These are phyloP conservation scores for Biscogniauxia sp. DNA, from an alignment of 2,329 filamentous ascomycete species.

Conservation along the genomic window DNA sequence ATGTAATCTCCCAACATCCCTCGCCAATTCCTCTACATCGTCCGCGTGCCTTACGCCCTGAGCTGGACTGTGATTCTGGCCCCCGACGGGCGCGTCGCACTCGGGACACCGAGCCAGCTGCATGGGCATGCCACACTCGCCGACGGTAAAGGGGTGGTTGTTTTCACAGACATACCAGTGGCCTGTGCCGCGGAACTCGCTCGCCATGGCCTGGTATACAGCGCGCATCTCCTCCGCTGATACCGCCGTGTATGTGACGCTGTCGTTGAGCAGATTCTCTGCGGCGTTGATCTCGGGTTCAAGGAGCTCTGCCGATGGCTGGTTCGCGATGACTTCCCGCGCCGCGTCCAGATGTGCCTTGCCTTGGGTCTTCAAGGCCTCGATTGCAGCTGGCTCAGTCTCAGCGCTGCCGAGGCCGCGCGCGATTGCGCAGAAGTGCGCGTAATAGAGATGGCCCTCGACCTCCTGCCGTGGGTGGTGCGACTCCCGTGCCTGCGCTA, in stretches of 20 bases:
- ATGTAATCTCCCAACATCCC: not conserved
- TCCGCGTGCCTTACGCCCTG: conserved; percentile 49
- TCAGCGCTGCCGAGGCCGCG: conserved; percentile 15
- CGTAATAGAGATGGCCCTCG: conserved; percentile 50
- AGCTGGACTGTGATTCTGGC: conserved; percentile 45
- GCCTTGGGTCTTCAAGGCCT: conserved; percentile 11
- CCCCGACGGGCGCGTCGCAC: conserved; percentile 57
- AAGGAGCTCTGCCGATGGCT: conserved; percentile 26
- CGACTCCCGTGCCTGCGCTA: conserved; percentile 35
- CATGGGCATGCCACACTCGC: conserved; percentile 66
- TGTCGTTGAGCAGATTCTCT: conserved; percentile 43
- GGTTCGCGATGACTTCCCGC: conserved; percentile 8
- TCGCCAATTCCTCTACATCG: conserved; percentile 42
- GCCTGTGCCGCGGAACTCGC: conserved; percentile 50
- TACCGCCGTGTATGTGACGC: conserved; percentile 48
- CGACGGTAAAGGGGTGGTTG: conserved; percentile 61
- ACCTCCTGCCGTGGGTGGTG: conserved; percentile 42
- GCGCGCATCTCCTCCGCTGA: conserved; percentile 50
- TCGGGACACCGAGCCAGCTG: conserved; percentile 59
- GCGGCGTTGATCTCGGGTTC: conserved; percentile 44
- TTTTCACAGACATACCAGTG: conserved; percentile 62
- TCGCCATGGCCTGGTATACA: conserved; percentile 51
- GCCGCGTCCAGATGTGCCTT: conserved; percentile 14
- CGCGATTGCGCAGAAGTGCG: conserved; percentile 46
- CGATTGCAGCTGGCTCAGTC: not conserved